Percentiles rank a stretch among this genome's conserved stretches.
These are phyloP conservation scores for Fraxinus albicans DNA, from an alignment of 305 asterid genomes.

Conservation along the genomic window DNA sequence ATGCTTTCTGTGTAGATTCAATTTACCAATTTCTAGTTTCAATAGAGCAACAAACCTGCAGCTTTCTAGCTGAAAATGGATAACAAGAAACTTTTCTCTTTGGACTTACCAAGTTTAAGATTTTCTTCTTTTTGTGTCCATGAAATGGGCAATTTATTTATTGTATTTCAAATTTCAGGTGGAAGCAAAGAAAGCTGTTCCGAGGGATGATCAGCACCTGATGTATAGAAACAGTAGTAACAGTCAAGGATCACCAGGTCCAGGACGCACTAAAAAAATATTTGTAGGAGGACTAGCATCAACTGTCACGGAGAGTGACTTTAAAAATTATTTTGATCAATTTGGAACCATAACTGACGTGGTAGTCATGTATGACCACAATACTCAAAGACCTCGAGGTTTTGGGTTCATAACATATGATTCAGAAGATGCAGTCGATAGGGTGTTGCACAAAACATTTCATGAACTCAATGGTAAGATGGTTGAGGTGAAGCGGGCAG, in stretches of 20 bases:
- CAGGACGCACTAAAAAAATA: slow-evolving; percentile 50
- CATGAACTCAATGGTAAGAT: slow-evolving; percentile 68
- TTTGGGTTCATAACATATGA: slow-evolving; percentile 64
- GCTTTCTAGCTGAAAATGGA: not conserved
- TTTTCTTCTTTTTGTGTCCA: not conserved
- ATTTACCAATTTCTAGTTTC: not conserved
- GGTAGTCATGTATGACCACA: slow-evolving; percentile 70
- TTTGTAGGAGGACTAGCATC: slow-evolving; percentile 63
- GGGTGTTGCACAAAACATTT: slow-evolving; percentile 59
- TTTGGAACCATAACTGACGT: slow-evolving; percentile 59
- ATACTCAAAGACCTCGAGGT: slow-evolving; percentile 68
- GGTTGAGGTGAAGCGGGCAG: slow-evolving; percentile 72
- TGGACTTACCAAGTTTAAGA: not conserved
- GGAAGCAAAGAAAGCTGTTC: slow-evolving; percentile 65
- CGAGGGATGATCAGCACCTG: slow-evolving; percentile 47
- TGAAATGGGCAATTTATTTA: not conserved
- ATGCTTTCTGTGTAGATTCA: not conserved
- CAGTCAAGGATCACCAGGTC: slow-evolving; percentile 50
- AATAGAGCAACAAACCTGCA: not conserved
- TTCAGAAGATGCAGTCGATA: slow-evolving; percentile 63
- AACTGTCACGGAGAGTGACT: slow-evolving; percentile 47
- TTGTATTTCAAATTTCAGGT: slow-evolving; percentile 32
- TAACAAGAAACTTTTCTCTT: not conserved
- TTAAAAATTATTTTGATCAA: slow-evolving; percentile 53
- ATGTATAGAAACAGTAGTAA: slow-evolving; percentile 39